phyloP scores from a whole-genome alignment of 495 filamentous ascomycete genomes.

The Apiosordaria backusii region DNA sequence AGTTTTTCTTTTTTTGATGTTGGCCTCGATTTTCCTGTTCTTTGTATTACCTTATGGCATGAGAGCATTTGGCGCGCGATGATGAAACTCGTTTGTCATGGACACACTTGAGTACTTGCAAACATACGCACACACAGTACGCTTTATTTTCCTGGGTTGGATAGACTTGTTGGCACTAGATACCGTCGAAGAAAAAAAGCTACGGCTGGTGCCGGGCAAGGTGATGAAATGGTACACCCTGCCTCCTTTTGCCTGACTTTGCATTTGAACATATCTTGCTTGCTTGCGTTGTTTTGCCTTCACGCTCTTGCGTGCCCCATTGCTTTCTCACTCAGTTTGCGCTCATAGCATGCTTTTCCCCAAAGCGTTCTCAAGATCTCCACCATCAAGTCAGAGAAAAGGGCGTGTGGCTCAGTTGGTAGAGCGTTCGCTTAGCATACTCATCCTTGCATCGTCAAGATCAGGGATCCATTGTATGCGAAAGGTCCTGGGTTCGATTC shows the following conservation, averaged over 20 bases:
- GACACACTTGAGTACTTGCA: too few relatives aligned
- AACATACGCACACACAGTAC: not conserved
- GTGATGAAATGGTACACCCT: not conserved
- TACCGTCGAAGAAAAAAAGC: not conserved
- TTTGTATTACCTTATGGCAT: not conserved
- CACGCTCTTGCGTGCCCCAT: too few relatives aligned
- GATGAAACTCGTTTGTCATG: not conserved
- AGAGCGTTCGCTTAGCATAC: slow-evolving; percentile 7
- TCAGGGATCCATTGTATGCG: not conserved
- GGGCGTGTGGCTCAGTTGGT: slow-evolving; percentile 6
- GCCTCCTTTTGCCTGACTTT: not conserved
- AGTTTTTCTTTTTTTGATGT: not conserved
- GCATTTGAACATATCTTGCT: not conserved
- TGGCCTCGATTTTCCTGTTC: not conserved
- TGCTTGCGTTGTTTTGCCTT: not conserved
- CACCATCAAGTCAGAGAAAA: slow-evolving; percentile 1
- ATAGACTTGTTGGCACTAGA: not conserved
- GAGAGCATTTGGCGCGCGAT: not conserved
- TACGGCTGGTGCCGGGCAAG: not conserved
- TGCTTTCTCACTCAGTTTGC: not conserved
- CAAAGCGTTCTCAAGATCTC: not conserved
- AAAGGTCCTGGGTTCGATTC: slow-evolving; percentile 13
- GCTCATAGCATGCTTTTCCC: not conserved
- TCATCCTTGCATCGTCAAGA: not conserved
- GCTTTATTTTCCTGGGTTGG: not conserved